phyloP scores from a whole-genome alignment of 495 filamentous ascomycete species.

The Penicillium parvum region DNA sequence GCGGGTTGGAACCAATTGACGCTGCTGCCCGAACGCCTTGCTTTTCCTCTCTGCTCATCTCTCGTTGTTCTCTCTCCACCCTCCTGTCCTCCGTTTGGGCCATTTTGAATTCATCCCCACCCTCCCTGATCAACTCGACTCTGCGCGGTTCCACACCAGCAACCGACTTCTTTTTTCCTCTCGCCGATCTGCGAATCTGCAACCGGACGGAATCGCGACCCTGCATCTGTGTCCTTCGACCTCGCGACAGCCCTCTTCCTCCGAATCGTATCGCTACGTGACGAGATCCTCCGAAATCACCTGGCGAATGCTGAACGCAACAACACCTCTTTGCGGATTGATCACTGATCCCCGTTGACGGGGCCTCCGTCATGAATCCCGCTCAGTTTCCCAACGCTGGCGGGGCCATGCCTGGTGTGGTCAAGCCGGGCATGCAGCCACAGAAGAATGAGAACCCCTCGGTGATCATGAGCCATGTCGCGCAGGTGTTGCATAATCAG shows the following conservation, averaged over 20 bases:
- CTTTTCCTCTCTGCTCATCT: constrained; percentile 32
- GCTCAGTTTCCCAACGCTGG: constrained; percentile 43
- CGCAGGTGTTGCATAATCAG: constrained; percentile 34
- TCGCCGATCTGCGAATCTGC: constrained; percentile 9
- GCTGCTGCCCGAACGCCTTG: constrained; percentile 43
- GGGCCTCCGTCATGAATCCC: constrained; percentile 50
- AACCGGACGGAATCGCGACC: constrained; percentile 3
- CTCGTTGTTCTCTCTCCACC: constrained; percentile 14
- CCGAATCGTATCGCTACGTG: background rate
- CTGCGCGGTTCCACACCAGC: constrained; percentile 26
- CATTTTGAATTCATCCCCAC: constrained; percentile 28
- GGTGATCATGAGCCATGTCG: constrained; percentile 35
- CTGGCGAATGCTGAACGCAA: constrained; percentile 43
- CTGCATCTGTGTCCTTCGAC: constrained; percentile 6
- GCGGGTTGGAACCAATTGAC: constrained; percentile 30
- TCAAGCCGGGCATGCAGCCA: constrained; percentile 35
- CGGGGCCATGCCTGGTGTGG: constrained; percentile 36
- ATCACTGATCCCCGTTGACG: constrained; percentile 40
- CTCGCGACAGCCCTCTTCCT: background rate
- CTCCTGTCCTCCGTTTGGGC: constrained; percentile 21
- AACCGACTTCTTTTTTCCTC: constrained; percentile 21
- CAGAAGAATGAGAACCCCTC: constrained; percentile 33
- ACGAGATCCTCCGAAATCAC: constrained; percentile 4
- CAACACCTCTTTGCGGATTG: constrained; percentile 33
- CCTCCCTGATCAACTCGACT: constrained; percentile 29